Conservation (phyloP, 805 yeast genomes). For the Saccharomyces eubayanus region DNA sequence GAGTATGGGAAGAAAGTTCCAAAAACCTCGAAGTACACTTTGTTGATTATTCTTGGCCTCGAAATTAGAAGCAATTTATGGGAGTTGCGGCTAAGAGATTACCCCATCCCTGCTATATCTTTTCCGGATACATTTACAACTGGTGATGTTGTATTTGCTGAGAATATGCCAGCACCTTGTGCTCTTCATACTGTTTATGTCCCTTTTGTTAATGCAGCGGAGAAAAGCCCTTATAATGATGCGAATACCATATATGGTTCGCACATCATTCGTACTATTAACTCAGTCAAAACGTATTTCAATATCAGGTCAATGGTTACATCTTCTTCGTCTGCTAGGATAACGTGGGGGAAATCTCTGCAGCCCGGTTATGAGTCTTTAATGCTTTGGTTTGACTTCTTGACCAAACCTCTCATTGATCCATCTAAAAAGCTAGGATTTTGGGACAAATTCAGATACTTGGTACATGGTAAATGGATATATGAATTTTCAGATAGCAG, state of each 20-base stretch:
- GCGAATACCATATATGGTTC: conserved; percentile 48
- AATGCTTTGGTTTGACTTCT: conserved; percentile 56
- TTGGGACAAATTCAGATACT: conserved; percentile 59
- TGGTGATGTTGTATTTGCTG: conserved; percentile 52
- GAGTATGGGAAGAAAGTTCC: conserved; percentile 47
- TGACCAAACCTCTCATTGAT: conserved; percentile 64
- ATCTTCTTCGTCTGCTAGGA: conserved; percentile 41
- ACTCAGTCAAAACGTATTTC: conserved; percentile 49
- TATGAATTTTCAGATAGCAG: conserved; percentile 39
- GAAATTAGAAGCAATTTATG: conserved; percentile 38
- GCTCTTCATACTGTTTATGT: conserved; percentile 45
- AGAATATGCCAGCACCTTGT: conserved; percentile 38
- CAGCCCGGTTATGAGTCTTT: conserved; percentile 54
- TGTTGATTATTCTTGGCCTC: conserved; percentile 43
- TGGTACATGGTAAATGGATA: conserved; percentile 45
- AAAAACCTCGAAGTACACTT: conserved; percentile 42
- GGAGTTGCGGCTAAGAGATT: conserved; percentile 44
- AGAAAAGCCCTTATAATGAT: conserved; percentile 24
- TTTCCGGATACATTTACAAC: conserved; percentile 34
- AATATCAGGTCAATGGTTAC: conserved; percentile 40
- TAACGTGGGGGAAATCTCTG: conserved; percentile 58
- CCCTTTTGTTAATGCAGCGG: conserved; percentile 48
- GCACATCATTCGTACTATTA: conserved; percentile 52
- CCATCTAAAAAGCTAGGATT: conserved; percentile 56
- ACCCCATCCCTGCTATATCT: conserved; percentile 48